A percentile compares a stretch with the other conserved stretches of the same genome.
These are phyloP conservation scores for Alternaria brassicicola DNA, from an alignment of 2,329 filamentous ascomycete genomes.

Conservation along the genomic window DNA sequence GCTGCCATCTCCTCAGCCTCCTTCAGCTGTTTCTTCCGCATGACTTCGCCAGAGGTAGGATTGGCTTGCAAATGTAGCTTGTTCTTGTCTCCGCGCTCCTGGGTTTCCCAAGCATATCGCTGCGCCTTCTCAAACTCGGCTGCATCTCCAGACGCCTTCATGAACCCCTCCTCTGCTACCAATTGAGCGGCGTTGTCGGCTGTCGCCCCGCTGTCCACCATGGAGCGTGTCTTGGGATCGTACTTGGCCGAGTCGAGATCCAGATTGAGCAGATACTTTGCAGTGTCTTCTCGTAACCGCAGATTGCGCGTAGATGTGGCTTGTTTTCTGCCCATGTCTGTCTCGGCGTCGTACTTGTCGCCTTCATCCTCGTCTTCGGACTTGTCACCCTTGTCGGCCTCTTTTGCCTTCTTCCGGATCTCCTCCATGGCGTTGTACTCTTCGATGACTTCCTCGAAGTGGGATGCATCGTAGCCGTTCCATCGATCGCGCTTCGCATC, in stretches of 20 bases:
- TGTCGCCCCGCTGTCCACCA: conserved; percentile 84
- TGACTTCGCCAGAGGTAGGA: conserved; percentile 87
- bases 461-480: conserved; percentile 93
- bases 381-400: conserved; percentile 48
- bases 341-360: conserved; percentile 84
- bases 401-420: conserved; percentile 61
- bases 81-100: conserved; percentile 79
- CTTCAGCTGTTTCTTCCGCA: conserved; percentile 77
- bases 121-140: conserved; percentile 91
- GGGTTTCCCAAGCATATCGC: conserved; percentile 91
- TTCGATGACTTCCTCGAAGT: conserved; percentile 86
- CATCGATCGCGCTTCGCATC: conserved; percentile 97
- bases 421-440: conserved; percentile 88
- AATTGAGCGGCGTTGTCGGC: conserved; percentile 79
- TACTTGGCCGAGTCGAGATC: conserved; percentile 97
- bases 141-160: conserved; percentile 87
- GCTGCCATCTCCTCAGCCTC: conserved; percentile 73
- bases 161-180: conserved; percentile 91
- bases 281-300: conserved; percentile 92
- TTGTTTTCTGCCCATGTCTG: conserved; percentile 94
- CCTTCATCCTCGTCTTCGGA: conserved; percentile 59
- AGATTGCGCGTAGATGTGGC: conserved; percentile 89
- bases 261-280: conserved; percentile 93
- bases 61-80: conserved; percentile 93
- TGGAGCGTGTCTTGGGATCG: conserved; percentile 91